phyloP scores from a whole-genome alignment of 2,329 filamentous ascomycete species.

The Neofusicoccum sp. region DNA sequence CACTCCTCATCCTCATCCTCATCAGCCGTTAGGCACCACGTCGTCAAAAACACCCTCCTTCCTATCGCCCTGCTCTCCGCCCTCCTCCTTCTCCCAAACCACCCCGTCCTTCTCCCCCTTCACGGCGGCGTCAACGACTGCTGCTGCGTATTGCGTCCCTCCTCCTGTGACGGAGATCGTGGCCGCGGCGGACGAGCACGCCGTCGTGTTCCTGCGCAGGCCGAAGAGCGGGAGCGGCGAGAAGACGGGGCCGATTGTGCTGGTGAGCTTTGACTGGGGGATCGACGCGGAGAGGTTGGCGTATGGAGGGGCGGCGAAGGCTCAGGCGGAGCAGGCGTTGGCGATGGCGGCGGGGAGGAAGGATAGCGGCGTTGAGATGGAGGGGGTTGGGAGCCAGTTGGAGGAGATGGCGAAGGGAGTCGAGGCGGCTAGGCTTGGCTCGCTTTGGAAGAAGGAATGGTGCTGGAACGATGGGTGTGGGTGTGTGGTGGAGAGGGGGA shows the following conservation, averaged over 20 bases:
- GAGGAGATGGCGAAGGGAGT: background rate
- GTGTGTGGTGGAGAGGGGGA: background rate
- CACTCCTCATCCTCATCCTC: background rate
- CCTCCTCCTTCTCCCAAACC: background rate
- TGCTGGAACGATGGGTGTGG: background rate
- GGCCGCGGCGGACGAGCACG: slow-evolving; percentile 32
- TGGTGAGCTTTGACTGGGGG: slow-evolving; percentile 30
- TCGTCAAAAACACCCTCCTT: background rate
- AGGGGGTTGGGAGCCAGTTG: background rate
- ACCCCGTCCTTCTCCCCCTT: background rate
- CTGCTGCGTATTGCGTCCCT: background rate
- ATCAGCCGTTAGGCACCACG: background rate
- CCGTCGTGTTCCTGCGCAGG: slow-evolving; percentile 35
- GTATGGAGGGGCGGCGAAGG: slow-evolving; percentile 21
- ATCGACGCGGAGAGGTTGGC: slow-evolving; percentile 1
- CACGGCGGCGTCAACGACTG: background rate
- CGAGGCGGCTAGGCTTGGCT: background rate
- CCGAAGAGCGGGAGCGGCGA: slow-evolving; percentile 26
- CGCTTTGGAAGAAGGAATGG: background rate
- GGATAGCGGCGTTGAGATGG: slow-evolving; percentile 6
- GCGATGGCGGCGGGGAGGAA: slow-evolving; percentile 21
- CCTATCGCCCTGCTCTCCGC: background rate
- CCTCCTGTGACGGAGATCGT: slow-evolving; percentile 24
- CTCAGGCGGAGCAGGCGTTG: slow-evolving; percentile 30
- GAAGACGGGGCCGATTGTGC: slow-evolving; percentile 30